Evolutionary conservation across 2,329 filamentous ascomycete species (phyloP), one percentile per base, ranked within the genome.

Genomic region (Neonectria punicea): DNA sequence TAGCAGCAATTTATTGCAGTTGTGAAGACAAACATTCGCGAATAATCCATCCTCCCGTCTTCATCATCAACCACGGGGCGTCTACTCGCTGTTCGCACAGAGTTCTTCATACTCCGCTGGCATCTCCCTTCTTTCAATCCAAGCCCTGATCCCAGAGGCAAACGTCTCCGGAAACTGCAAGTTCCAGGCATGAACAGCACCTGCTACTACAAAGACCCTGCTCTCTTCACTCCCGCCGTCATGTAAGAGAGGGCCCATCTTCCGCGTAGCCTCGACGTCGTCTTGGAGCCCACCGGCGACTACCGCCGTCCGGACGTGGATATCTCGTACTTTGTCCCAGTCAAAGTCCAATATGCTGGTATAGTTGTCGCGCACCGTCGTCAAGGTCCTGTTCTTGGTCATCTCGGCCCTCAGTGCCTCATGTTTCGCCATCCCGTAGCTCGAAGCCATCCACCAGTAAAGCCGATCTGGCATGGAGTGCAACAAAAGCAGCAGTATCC

Each of bases 401-500:
- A 55, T 55, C 22, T 55, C 53, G 9, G 5, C 53, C 22, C 25
- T 34, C 16, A 55, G 25, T 5, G 22, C 53, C 13, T 55, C 53
- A 14, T 44, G 53, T 32, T 10, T 30, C 22, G 39, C 22, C 39
- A 55, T 55, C 5, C 53, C 53, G 11, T 55, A 11, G 13, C 39
- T 55, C 9, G 53, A 55, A 13, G 51, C 51, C 51, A 54, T 54
- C 36, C 51, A 54, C 51, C 51, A 54, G 20, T 54, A 54, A 25
- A 41, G 32, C 7, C 34, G 8, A n/a, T 54, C 51, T 13, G 51
- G 51, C 51, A 54, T 54, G 2, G 36, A 54, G 6, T 54, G 51
- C 11, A 54, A 10, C 51, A 54, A 28, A n/a, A 13, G 43, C 8
- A 54, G 14, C 3, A 54, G n/a, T 2, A 41, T 25, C 51, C 51